Evolutionary conservation across 768 basidiomycete species (phyloP), one percentile per base, ranked within the genome.

Genomic region (Hericium erinaceus): DNA sequence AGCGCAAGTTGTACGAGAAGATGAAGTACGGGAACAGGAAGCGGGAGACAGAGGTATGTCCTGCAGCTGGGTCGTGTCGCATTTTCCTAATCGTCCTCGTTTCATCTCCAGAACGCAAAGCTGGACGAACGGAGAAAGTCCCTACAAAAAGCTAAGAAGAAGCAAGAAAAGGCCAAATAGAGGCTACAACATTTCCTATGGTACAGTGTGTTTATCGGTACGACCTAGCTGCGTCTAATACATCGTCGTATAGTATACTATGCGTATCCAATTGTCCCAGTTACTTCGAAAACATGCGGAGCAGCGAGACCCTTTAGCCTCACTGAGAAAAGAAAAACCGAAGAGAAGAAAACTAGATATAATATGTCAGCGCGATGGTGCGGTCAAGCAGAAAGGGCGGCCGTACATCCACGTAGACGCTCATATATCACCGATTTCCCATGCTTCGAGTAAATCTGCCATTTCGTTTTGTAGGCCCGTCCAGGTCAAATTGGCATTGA

Each of bases 1-100:
- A 95, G 71, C 81, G 84, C 65, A 95, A 95, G 72, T 72, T 97
- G 65, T 95, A 95, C 69, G 92, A 93, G 72, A 88, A 88, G 73
- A 89, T 97, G 82, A 92, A 93, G 74, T 82, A 89, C 68, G 84
- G 85, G 62, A 81, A 95, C 68, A 79, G 80, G 69, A 89, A 86
- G 73, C 84, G 85, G 59, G 77, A 77, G 13, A 73, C 78, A 24
- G 91, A 95, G 88, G 94, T 94, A 69, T 64, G 85, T 74, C 24
- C 33, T 33, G 33, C 57, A 6, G 20, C 26, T 28, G 41, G 18
- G 48, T 41, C 28, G 48, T 38, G 20, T 18, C 39, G 41, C 39
- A 44, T 26, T 26, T 24, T 20, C 16, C 11, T 56, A 16, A 16
- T 61, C 69, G 57, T 64, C 49, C 54, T 38, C 15, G 5, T 58